Percentiles rank a stretch among this genome's conserved stretches.
Evolutionary conservation across 768 basidiomycete genomes (phyloP).

Genomic region (Mycena kentingensis): DNA sequence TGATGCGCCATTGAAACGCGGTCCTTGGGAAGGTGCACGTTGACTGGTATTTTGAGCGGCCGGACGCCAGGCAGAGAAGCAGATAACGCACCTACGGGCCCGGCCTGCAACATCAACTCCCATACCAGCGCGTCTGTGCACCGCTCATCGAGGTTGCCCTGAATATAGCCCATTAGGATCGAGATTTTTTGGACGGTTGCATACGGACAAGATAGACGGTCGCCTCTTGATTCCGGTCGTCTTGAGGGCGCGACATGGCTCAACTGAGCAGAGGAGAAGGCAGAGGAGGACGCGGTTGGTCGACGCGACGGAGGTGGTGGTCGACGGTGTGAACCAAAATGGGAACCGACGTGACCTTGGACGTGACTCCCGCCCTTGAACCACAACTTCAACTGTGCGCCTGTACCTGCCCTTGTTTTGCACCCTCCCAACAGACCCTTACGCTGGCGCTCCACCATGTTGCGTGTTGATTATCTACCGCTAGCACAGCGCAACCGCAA

Average conservation of each 20-base stretch:
- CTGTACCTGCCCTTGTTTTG: too few relatives aligned
- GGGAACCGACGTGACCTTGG: conserved; percentile 9
- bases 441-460: too few relatives aligned
- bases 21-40: conserved; percentile 98
- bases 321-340: neutral
- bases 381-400: too few relatives aligned
- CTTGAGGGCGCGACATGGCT: conserved; percentile 70
- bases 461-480: too few relatives aligned
- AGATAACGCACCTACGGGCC: conserved; percentile 82
- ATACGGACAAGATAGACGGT: conserved; percentile 77
- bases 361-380: neutral
- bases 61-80: neutral
- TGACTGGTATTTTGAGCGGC: conserved; percentile 54
- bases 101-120: conserved; percentile 99
- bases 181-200: neutral
- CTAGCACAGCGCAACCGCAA: too few relatives aligned
- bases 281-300: conserved; percentile 14
- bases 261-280: conserved; percentile 4
- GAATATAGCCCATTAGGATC: conserved; percentile 9
- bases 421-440: too few relatives aligned
- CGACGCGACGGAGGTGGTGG: neutral
- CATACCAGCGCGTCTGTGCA: conserved; percentile 92
- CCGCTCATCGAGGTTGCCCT: conserved; percentile 98
- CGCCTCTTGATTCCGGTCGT: conserved; percentile 90
- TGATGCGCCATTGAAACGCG: conserved; percentile 98